A percentile compares a stretch with the other conserved stretches of the same genome.
Conservation (phyloP, 257 asterid species). For the Fraxinus cuspidata region DNA sequence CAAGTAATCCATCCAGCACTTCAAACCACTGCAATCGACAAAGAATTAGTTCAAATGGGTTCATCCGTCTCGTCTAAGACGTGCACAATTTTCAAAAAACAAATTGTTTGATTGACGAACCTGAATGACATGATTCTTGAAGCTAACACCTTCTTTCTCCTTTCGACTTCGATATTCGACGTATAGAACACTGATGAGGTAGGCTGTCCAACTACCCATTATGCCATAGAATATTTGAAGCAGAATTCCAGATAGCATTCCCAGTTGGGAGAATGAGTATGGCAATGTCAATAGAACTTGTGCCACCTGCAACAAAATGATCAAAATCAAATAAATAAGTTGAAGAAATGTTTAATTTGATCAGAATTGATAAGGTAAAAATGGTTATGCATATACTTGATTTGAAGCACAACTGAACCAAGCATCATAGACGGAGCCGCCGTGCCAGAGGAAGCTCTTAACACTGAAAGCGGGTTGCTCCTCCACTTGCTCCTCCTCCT, state of each 20-base stretch:
- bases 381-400: slow-evolving; percentile 42
- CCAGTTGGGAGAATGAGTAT: slow-evolving; percentile 87
- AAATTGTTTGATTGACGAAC: slow-evolving; percentile 30
- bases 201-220: slow-evolving; percentile 90
- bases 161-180: slow-evolving; percentile 75
- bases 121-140: slow-evolving; percentile 91
- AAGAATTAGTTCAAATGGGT: not conserved
- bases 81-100: not conserved
- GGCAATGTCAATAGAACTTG: slow-evolving; percentile 87
- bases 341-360: too few species aligned
- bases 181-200: slow-evolving; percentile 74
- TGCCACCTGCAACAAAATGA: slow-evolving; percentile 55
- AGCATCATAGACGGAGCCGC: slow-evolving; percentile 88
- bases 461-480: slow-evolving; percentile 37
- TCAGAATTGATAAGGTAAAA: not conserved
- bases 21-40: slow-evolving; percentile 69
- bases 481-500: slow-evolving; percentile 38
- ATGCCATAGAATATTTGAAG: slow-evolving; percentile 74
- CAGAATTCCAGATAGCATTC: slow-evolving; percentile 68
- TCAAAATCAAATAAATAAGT: not conserved
- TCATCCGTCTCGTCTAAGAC: not conserved
- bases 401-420: slow-evolving; percentile 95
- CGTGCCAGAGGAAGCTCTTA: slow-evolving; percentile 74
- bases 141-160: slow-evolving; percentile 80
- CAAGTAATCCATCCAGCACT: slow-evolving; percentile 84